Evolutionary conservation across 2,329 filamentous ascomycete genomes (phyloP), one percentile per base, ranked within the genome.

Genomic region (Penicillium verrucosum): DNA sequence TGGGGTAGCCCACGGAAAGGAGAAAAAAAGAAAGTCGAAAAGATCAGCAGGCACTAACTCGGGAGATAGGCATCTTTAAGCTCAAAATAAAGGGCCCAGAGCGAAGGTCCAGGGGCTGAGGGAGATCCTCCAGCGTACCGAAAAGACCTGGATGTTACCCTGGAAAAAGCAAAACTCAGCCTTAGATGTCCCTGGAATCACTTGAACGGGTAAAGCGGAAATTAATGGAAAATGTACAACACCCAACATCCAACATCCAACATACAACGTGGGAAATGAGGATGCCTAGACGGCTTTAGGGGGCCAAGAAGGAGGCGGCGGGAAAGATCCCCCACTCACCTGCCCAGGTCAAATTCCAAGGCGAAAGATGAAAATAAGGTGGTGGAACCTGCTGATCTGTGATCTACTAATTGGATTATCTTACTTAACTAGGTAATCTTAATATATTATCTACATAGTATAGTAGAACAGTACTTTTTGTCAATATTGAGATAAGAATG

Each of bases 341-440:
- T 14, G 11, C 8, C 29, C 29, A 30, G 10, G 4, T 32, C 30
- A 32, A 32, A 11, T 3, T 11, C 30, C 11, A 14, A 14, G 30
- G 30, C 5, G 30, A 32, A 32, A 32, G 30, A 32, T 12, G 18
- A 32, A 32, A 56, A 48, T 65, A 62, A 60, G 57, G 53, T 60
- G 59, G 62, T 65, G 62, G 61, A 60, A 56, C 59, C 57, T 50
- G 60, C 21, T 58, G 56, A 65, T 62, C 60, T 55, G 38, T 55
- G 38, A 40, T 29, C 41, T 56, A 47, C 21, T 21, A 29, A 12
- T 30, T 32, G 54, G 23, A 43, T n/a, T 34, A 47, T 58, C 43
- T 16, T 54, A 21, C 21, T 21, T 21, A 21, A 1, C 21, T 21
- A 21, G 21, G 21, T 21, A 37, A 37, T 45, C 34, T 51, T 5